Conservation (phyloP, 2,329 filamentous ascomycete genomes). For the Cladosporium austrohemisphaericum region DNA sequence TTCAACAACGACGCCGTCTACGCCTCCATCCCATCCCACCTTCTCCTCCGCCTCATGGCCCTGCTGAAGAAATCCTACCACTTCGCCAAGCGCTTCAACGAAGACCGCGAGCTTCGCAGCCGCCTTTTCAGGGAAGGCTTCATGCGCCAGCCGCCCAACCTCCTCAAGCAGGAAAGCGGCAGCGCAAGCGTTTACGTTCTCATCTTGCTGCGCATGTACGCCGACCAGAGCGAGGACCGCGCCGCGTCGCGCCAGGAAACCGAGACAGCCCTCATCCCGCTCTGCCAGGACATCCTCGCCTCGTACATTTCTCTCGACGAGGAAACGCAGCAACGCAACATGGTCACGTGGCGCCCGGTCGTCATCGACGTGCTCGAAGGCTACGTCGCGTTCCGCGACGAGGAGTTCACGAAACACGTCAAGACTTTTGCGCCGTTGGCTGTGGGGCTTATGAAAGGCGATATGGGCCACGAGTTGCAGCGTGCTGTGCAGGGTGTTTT, state of each 20-base stretch:
- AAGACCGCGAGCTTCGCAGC: constrained; percentile 92
- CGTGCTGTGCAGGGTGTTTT: constrained; percentile 73
- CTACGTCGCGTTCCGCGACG: constrained; percentile 75
- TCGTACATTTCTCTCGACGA: constrained; percentile 85
- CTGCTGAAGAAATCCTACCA: constrained; percentile 94
- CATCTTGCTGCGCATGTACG: constrained; percentile 96
- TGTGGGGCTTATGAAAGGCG: constrained; percentile 76
- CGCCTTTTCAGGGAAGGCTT: constrained; percentile 95
- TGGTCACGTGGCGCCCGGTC: constrained; percentile 93
- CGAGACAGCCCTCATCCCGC: constrained; percentile 84
- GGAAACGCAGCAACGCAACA: constrained; percentile 94
- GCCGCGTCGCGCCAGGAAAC: constrained; percentile 76
- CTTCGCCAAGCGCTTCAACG: constrained; percentile 96
- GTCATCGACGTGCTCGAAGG: constrained; percentile 96
- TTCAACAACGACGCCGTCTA: constrained; percentile 98
- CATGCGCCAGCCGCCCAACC: constrained; percentile 98
- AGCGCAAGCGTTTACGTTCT: constrained; percentile 91
- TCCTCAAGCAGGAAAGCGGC: constrained; percentile 94
- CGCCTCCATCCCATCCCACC: constrained; percentile 80
- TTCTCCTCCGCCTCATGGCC: constrained; percentile 87
- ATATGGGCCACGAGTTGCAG: constrained; percentile 76
- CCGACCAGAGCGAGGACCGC: constrained; percentile 79
- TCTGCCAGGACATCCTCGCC: constrained; percentile 90
- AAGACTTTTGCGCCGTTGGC: constrained; percentile 80
- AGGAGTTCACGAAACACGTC: constrained; percentile 76